Base-by-base conservation (phyloP, 176 grass and related monocot species). In the Luzula sylvatica region DNA sequence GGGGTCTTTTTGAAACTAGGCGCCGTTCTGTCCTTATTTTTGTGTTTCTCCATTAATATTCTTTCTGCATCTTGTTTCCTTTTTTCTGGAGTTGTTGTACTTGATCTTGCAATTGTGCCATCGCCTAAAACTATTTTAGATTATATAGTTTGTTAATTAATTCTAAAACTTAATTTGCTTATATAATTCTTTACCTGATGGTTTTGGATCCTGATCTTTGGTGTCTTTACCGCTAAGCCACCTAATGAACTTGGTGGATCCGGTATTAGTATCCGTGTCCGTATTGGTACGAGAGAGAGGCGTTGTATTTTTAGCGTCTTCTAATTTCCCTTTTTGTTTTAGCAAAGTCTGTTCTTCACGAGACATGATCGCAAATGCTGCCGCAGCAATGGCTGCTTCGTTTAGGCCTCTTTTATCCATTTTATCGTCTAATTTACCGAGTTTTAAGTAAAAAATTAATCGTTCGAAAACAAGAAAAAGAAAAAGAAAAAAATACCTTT, bases 211-310 rank as follows among this genome's bases (percentile, higher is more conserved):
- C 42, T 78, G n/a, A n/a, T n/a, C 65, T 75, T 68, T 69, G 50
- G 61, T 3, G 45, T 78, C 77, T 58, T 78, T 79, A 44, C 53
- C 62, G 54, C 74, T 80, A 11, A 86, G 55, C 92, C 85, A 86
- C 53, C 74, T 89, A 27, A 78, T 65, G 21, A 86, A 55, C 64
- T 79, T 86, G 32, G 67, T 78, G 20, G 82, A 55, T 68, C 75
- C 82, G 32, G 67, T 75, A 42, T 74, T 71, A 20, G 38, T n/a
- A 52, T 65, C 77, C 50, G 76, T 73, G 56, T 25, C 69, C 38
- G 26, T 77, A 46, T 49, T 73, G 23, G 15, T 52, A 20, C 15
- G 52, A 9, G 55, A 22, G 17, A 43, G 23, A 17, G 71, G 45
- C 0, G 3, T 65, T n/a, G n/a, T n/a, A n/a, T n/a, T n/a, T 0